These are phyloP conservation scores for Phytophthora sp. DNA, from an alignment of 352 stramenopile genomes.

Conservation along the genomic window DNA sequence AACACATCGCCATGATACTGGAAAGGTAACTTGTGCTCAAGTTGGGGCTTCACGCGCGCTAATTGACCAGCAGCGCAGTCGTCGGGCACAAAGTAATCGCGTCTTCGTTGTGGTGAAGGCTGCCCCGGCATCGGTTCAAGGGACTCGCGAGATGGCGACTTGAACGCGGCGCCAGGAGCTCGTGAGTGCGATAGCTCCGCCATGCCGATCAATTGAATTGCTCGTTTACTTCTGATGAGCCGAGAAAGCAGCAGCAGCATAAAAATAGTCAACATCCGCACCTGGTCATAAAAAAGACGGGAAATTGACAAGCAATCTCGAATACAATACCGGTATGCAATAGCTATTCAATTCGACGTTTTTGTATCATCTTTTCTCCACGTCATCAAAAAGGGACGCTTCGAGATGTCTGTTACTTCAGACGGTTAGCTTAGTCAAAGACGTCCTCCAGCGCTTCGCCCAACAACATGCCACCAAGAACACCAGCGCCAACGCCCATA, in stretches of 20 bases:
- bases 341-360: conserved; percentile 30
- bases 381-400: conserved; percentile 14
- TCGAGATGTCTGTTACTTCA: conserved; percentile 6
- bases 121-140: conserved; percentile 23
- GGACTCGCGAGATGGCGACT: conserved; percentile 15
- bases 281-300: not conserved
- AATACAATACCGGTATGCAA: too few species aligned
- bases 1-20: conserved; percentile 79
- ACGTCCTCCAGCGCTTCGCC: conserved; percentile 72
- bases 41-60: conserved; percentile 24
- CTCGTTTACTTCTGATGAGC: conserved; percentile 9
- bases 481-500: conserved; percentile 71
- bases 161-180: conserved; percentile 5
- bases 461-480: conserved; percentile 78
- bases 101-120: conserved; percentile 28
- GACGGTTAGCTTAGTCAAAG: conserved; percentile 54
- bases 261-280: conserved; percentile 27
- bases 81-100: conserved; percentile 39
- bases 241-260: not conserved
- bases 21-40: conserved; percentile 58
- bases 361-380: conserved; percentile 23
- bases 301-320: too few species aligned
- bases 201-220: conserved; percentile 9
- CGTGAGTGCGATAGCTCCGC: conserved; percentile 16
- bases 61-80: conserved; percentile 12